Conservation (phyloP, 176 grass and related monocot species). For the Bothriochloa decipiens region DNA sequence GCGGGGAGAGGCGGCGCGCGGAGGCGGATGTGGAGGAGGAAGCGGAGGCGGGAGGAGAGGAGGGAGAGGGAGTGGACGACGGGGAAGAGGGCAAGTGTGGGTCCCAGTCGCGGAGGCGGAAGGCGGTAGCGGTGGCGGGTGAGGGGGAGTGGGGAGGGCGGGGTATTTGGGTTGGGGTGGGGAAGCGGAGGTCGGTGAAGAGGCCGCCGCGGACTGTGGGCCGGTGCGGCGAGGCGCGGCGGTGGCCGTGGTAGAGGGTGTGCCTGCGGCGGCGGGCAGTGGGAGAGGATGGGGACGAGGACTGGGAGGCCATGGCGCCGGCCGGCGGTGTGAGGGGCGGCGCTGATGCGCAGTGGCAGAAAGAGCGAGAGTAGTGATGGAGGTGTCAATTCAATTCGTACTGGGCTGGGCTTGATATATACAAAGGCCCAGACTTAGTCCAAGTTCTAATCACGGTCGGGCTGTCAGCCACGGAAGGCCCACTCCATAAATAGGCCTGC, state of each 20-base stretch:
- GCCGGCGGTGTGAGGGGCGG: neutral
- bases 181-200: slow-evolving; percentile 49
- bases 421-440: neutral
- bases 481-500: neutral
- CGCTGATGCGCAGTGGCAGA: slow-evolving; percentile 45
- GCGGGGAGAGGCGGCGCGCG: slow-evolving; percentile 69
- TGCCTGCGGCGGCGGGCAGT: slow-evolving; percentile 20
- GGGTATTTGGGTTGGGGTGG: neutral
- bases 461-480: neutral
- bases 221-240: slow-evolving; percentile 61
- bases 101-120: slow-evolving; percentile 60
- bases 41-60: slow-evolving; percentile 25
- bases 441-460: neutral
- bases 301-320: slow-evolving; percentile 23
- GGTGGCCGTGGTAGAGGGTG: slow-evolving; percentile 76
- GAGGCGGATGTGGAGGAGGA: slow-evolving; percentile 28
- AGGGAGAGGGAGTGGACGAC: neutral
- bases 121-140: neutral
- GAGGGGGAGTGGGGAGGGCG: neutral
- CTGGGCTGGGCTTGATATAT: neutral
- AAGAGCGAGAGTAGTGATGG: too few species aligned
- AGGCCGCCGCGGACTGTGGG: too few species aligned
- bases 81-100: slow-evolving; percentile 28
- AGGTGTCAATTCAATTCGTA: neutral
- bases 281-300: neutral